Evolutionary conservation across 2,329 filamentous ascomycete genomes (phyloP).

Genomic region (Penicillium polonicum): DNA sequence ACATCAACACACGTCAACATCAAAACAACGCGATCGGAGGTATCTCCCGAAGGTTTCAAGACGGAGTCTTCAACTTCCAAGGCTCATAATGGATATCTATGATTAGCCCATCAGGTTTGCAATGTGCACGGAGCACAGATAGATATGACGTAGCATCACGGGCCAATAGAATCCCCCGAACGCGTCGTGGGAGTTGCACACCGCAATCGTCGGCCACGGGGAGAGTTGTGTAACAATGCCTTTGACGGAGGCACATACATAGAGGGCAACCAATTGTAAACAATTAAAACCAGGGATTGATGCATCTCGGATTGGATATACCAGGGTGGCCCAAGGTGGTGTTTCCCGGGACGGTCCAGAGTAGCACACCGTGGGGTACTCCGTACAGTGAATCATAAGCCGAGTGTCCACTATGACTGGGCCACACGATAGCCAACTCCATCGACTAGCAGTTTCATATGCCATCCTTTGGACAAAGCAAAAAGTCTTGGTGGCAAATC

Average conservation of each 20-base stretch:
- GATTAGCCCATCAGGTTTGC: slow-evolving; percentile 4
- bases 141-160: slow-evolving; percentile 24
- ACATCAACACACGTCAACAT: neutral
- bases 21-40: neutral
- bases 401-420: slow-evolving; percentile 12
- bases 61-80: neutral
- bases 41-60: neutral
- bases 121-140: slow-evolving; percentile 8
- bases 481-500: slow-evolving; percentile 18
- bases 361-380: slow-evolving; percentile 21
- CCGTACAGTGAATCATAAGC: slow-evolving; percentile 4
- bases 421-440: slow-evolving; percentile 3
- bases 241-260: neutral
- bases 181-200: neutral
- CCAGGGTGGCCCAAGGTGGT: neutral
- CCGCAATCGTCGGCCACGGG: neutral
- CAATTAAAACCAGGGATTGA: neutral
- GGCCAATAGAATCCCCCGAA: slow-evolving; percentile 10
- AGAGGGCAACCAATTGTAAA: neutral
- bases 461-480: neutral
- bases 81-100: neutral
- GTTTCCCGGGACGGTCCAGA: slow-evolving; percentile 17
- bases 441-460: slow-evolving; percentile 20
- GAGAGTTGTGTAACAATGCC: neutral
- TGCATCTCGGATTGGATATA: slow-evolving; percentile 2